Base-by-base conservation (phyloP, 148 eudicot genomes). In the Amaranthus cruentus region DNA sequence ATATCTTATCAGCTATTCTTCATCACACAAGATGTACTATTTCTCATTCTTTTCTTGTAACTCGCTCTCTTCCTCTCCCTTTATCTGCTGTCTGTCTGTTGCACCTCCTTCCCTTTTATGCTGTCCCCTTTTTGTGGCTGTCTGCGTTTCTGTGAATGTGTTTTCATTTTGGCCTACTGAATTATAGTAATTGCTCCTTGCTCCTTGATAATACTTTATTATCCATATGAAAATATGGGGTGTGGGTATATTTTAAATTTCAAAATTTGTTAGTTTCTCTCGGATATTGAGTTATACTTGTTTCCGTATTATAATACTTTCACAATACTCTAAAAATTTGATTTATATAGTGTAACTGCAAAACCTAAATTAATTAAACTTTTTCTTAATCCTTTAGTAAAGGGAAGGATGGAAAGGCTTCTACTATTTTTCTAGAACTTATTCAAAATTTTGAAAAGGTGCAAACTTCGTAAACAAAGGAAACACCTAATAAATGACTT, bases 1-100 rank as follows among this genome's bases (percentile, higher is more conserved):
- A 91, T 94, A 81, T 94, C 98, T 55, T 94, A 88, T 75, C 96
- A 94, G 79, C 74, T 94, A 84, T 87, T 89, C 79, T 94, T 94
- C 77, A 77, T 94, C 74, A 94, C 98, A 44, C 91, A 85, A 73
- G 93, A 94, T 89, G 98, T 94, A 85, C 47, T 38, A 12, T 65
- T 72, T 79, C 70, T 78, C 38, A 52, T 64, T 50, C 64, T 62
- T 44, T 62, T 28, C 48, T 49, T 4, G 7, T 18, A 48, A 44
- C 53, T 14, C 69, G 63, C 49, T 64, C 47, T 12, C 4, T 7
- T 14, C 42, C 64, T 61, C 3, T 38, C 4, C 43, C 62, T 62
- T 28, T 55, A 18, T 75, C 51, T 12, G 11, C 21, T 6, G 28
- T 54, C 60, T 66, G 48, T 75, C 48, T 49, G 53, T 15, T 49